Evolutionary conservation across 2,329 filamentous ascomycete species (phyloP).

Genomic region (Colletotrichum sp.): DNA sequence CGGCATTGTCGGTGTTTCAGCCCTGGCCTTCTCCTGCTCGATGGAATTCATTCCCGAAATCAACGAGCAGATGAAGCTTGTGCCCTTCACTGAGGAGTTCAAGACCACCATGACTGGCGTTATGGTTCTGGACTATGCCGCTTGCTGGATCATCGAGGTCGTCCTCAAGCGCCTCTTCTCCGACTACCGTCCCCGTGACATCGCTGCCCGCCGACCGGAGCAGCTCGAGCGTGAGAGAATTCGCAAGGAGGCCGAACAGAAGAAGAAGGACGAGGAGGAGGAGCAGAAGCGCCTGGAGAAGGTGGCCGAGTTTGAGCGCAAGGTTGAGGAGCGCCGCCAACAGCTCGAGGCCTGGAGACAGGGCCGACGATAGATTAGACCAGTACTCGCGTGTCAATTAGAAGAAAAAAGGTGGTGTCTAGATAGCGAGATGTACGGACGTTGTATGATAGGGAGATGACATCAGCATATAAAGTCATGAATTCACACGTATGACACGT

Average conservation of each 20-base stretch:
- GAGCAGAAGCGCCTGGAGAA: constrained; percentile 59
- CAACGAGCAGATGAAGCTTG: constrained; percentile 90
- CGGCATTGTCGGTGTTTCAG: constrained; percentile 88
- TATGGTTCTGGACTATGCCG: constrained; percentile 87
- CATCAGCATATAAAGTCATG: not conserved
- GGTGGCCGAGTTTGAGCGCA: constrained; percentile 64
- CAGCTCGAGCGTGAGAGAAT: constrained; percentile 79
- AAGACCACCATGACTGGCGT: constrained; percentile 81
- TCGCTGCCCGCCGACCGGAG: constrained; percentile 84
- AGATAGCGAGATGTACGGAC: not conserved
- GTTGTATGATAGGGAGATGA: not conserved
- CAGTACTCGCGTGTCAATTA: not conserved
- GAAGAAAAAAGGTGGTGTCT: not conserved
- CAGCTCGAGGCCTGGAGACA: constrained; percentile 53
- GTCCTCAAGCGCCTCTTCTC: constrained; percentile 85
- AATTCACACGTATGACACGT: not conserved
- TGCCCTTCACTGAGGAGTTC: constrained; percentile 89
- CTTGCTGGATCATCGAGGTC: constrained; percentile 88
- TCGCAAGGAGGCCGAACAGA: constrained; percentile 66
- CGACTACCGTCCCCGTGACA: constrained; percentile 92
- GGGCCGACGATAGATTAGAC: constrained; percentile 28
- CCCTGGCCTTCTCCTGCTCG: constrained; percentile 90
- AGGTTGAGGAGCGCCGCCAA: constrained; percentile 55
- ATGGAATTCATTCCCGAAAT: constrained; percentile 96
- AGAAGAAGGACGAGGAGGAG: constrained; percentile 52